Conservation (phyloP, 495 filamentous ascomycete species). For the Jackrogersella minutella region DNA sequence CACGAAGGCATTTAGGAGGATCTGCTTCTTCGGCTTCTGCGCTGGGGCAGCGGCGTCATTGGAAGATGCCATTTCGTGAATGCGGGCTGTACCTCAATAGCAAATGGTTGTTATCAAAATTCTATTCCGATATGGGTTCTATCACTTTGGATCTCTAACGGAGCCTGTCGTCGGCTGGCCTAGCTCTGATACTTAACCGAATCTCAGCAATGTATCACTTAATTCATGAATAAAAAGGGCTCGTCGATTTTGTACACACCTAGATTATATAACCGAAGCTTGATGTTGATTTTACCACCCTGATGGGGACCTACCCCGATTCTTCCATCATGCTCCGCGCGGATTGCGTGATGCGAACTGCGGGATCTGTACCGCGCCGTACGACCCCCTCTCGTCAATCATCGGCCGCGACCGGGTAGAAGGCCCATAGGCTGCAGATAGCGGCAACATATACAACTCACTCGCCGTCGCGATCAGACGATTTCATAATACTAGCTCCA, state of each 20-base stretch:
- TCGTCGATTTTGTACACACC: not conserved
- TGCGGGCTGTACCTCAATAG: not conserved
- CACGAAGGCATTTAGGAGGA: constrained; percentile 69
- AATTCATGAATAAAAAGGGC: too few relatives aligned
- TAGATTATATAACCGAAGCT: not conserved
- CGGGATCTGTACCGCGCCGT: constrained; percentile 3
- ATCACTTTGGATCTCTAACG: too few relatives aligned
- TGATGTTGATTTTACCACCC: not conserved
- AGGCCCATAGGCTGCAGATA: not conserved
- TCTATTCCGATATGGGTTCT: too few relatives aligned
- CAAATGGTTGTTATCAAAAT: too few relatives aligned
- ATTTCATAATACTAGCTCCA: too few relatives aligned
- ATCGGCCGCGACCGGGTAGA: not conserved
- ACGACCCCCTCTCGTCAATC: constrained; percentile 5
- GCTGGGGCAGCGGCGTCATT: constrained; percentile 5
- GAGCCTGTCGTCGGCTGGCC: too few relatives aligned
- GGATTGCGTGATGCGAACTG: constrained; percentile 38
- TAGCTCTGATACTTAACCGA: not conserved
- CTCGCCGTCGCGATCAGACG: too few relatives aligned
- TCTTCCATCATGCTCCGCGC: constrained; percentile 38
- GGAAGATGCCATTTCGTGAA: constrained; percentile 30
- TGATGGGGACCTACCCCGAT: constrained; percentile 31
- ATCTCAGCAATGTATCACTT: not conserved
- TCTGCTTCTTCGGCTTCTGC: constrained; percentile 51
- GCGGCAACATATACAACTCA: too few relatives aligned